A percentile compares a stretch with the other conserved stretches of the same genome.
phyloP scores from a whole-genome alignment of 768 basidiomycete genomes.

The Epithele typhae region DNA sequence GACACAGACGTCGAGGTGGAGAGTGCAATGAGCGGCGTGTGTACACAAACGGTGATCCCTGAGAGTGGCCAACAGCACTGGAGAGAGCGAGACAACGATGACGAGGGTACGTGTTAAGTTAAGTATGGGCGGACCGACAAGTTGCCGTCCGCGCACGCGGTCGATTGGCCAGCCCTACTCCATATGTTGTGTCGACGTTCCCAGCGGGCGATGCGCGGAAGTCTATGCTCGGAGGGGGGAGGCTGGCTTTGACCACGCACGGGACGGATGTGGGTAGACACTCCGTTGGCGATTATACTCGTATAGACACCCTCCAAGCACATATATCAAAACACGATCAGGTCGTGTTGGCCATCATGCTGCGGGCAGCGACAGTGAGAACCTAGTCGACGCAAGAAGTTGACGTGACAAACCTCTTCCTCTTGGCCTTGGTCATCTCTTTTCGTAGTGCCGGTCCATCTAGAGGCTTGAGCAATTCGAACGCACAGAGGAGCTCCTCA shows the following conservation, averaged over 20 bases:
- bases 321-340: constrained; percentile 14
- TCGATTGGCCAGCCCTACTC: constrained; percentile 3
- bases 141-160: not conserved
- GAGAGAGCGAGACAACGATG: constrained; percentile 4
- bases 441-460: constrained; percentile 93
- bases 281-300: constrained; percentile 19
- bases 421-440: constrained; percentile 98
- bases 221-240: not conserved
- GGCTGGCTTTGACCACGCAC: not conserved
- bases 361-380: not conserved
- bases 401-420: constrained; percentile 73
- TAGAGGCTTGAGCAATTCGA: constrained; percentile 93
- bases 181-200: not conserved
- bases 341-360: constrained; percentile 29
- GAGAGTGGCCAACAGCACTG: constrained; percentile 15
- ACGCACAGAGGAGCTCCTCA: constrained; percentile 95
- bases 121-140: constrained; percentile 5
- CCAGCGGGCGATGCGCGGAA: not conserved
- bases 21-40: constrained; percentile 22
- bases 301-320: constrained; percentile 14
- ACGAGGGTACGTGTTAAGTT: constrained; percentile 16
- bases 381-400: not conserved
- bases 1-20: constrained; percentile 9
- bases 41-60: constrained; percentile 21
- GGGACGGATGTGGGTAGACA: constrained; percentile 1